Conservation (phyloP, 768 basidiomycete species). For the Scleroderma citrinum region DNA sequence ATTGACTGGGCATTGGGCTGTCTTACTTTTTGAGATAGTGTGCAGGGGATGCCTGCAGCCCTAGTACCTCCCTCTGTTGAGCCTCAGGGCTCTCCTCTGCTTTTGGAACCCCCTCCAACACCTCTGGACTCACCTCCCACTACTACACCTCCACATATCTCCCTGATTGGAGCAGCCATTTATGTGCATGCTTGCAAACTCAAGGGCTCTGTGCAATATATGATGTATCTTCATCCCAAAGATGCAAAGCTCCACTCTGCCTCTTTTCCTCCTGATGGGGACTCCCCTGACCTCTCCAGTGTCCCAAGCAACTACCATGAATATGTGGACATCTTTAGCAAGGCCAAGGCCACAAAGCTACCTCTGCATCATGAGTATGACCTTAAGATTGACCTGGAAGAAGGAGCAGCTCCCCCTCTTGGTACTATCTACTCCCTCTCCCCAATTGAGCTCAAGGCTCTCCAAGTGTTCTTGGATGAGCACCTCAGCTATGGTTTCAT, state of each 20-base stretch:
- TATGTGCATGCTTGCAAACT: not conserved
- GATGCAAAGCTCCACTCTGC: not conserved
- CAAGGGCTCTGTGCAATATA: not conserved
- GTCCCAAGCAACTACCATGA: slow-evolving; percentile 1
- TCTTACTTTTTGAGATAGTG: too few species aligned
- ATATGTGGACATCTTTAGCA: slow-evolving; percentile 12
- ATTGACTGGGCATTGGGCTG: too few species aligned
- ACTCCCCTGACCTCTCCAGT: not conserved
- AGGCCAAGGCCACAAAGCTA: not conserved
- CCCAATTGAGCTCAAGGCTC: slow-evolving; percentile 25
- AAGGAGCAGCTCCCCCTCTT: not conserved
- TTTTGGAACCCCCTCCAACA: too few species aligned
- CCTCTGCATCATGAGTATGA: not conserved
- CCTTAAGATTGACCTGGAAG: not conserved
- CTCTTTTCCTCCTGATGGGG: not conserved
- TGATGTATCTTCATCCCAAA: not conserved
- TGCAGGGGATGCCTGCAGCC: too few species aligned
- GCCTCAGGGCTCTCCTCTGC: too few species aligned
- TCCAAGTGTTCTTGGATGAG: slow-evolving; percentile 31
- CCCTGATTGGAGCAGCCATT: not conserved
- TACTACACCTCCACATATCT: not conserved
- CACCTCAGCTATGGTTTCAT: slow-evolving; percentile 19
- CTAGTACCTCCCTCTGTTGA: too few species aligned
- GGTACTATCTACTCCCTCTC: not conserved
- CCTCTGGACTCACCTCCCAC: too few species aligned